phyloP scores from a whole-genome alignment of 495 filamentous ascomycete genomes.

The Rostrohypoxylon terebratum region DNA sequence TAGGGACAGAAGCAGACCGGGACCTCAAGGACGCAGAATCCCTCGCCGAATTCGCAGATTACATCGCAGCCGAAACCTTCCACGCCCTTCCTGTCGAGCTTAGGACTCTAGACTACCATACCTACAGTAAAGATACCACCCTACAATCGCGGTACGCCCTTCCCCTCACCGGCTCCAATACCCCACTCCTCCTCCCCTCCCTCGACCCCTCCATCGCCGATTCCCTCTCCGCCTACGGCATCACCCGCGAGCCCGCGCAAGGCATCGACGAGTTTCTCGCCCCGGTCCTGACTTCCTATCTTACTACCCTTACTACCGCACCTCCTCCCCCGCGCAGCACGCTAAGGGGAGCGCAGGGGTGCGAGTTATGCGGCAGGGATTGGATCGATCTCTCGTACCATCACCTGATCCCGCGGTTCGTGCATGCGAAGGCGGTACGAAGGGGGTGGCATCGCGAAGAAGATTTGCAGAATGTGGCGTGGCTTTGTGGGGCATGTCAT shows the following conservation, averaged over 20 bases:
- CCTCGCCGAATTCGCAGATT: conserved; percentile 79
- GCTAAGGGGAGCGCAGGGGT: conserved; percentile 62
- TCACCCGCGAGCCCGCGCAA: conserved; percentile 58
- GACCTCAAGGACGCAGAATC: conserved; percentile 64
- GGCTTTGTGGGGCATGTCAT: conserved; percentile 91
- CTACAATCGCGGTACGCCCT: conserved; percentile 63
- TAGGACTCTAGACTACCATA: conserved; percentile 69
- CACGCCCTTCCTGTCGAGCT: conserved; percentile 68
- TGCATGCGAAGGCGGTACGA: conserved; percentile 83
- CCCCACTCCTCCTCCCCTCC: conserved; percentile 51
- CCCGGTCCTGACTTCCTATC: conserved; percentile 70
- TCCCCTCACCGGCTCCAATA: conserved; percentile 55
- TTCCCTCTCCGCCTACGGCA: conserved; percentile 70
- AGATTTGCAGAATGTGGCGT: conserved; percentile 83
- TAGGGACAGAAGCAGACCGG: conserved; percentile 35
- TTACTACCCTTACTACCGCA: conserved; percentile 63
- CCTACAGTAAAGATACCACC: conserved; percentile 59
- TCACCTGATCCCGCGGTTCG: conserved; percentile 80
- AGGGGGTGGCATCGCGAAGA: conserved; percentile 83
- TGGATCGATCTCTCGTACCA: conserved; percentile 86
- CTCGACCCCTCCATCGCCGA: conserved; percentile 67
- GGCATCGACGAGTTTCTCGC: conserved; percentile 65
- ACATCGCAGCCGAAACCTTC: conserved; percentile 78
- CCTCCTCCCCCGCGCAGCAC: conserved; percentile 72
- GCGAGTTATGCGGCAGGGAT: conserved; percentile 84